Evolutionary conservation across 305 asterid genomes (phyloP).

Genomic region (Fraxinus platypoda): DNA sequence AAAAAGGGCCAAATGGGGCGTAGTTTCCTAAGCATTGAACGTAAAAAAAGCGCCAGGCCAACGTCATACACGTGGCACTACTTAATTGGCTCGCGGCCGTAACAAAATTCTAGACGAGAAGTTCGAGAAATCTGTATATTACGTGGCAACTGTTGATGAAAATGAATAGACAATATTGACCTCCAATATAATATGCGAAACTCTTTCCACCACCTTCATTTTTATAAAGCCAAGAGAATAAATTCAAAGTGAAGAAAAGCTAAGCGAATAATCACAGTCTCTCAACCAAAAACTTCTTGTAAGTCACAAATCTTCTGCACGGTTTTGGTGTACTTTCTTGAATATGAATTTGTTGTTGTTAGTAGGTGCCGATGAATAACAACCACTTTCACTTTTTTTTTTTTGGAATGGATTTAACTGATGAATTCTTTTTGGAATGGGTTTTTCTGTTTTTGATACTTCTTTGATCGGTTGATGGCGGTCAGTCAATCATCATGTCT

Average conservation of each 20-base stretch:
- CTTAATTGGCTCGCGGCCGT: not conserved
- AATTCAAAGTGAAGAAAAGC: not conserved
- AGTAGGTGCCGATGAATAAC: not conserved
- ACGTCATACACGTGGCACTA: not conserved
- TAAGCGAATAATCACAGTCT: not conserved
- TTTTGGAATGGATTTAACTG: not conserved
- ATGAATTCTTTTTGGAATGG: not conserved
- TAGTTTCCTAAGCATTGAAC: not conserved
- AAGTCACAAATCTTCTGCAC: not conserved
- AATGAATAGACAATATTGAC: slow-evolving; percentile 21
- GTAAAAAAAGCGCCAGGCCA: not conserved
- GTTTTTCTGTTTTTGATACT: not conserved
- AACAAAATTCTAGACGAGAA: slow-evolving; percentile 6
- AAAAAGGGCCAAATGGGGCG: not conserved
- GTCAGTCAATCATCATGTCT: not conserved
- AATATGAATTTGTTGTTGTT: not conserved
- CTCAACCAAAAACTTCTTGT: not conserved
- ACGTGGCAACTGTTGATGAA: slow-evolving; percentile 15
- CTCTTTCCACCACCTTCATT: not conserved
- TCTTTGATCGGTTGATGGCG: not conserved
- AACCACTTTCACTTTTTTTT: not conserved
- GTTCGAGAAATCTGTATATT: not conserved
- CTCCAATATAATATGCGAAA: slow-evolving; percentile 7
- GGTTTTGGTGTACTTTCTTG: not conserved
- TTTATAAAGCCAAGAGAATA: not conserved